Conservation (phyloP, 2,329 filamentous ascomycete genomes). For the Xylogone sp. region DNA sequence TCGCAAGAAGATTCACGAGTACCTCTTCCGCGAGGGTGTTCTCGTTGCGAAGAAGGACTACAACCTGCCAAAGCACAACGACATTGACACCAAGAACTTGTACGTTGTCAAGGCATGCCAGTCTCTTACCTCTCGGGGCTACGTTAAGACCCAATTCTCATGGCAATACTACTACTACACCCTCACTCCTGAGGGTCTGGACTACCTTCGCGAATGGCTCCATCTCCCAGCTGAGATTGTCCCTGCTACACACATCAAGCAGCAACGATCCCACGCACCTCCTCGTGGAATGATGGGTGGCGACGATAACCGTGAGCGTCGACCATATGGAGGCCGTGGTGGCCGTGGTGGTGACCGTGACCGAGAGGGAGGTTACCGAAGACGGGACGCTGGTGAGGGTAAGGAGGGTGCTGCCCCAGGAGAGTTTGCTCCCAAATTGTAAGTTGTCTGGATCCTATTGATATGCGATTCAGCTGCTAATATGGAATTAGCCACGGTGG, state of each 20-base stretch:
- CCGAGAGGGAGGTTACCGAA: constrained; percentile 87
- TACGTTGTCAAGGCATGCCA: constrained; percentile 99
- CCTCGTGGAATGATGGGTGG: constrained; percentile 94
- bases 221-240: constrained; percentile 99
- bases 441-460: constrained; percentile 36
- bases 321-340: constrained; percentile 76
- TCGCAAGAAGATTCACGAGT: constrained; percentile 99
- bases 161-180: constrained; percentile 99
- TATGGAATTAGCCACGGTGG: constrained; percentile 66
- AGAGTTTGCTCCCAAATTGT: constrained; percentile 90
- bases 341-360: constrained; percentile 67
- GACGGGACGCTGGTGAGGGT: constrained; percentile 78
- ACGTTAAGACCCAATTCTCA: constrained; percentile 99
- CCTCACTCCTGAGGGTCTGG: constrained; percentile 97
- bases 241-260: constrained; percentile 99
- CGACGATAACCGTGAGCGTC: constrained; percentile 75
- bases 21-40: constrained; percentile 91
- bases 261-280: constrained; percentile 97
- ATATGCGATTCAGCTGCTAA: constrained; percentile 29
- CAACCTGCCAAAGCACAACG: constrained; percentile 95
- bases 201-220: constrained; percentile 99
- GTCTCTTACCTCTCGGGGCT: constrained; percentile 96
- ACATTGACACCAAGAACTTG: constrained; percentile 99
- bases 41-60: constrained; percentile 99
- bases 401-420: constrained; percentile 92